Conservation (phyloP, 73 alveolate species). For the Paramecium tetraurelia region DNA sequence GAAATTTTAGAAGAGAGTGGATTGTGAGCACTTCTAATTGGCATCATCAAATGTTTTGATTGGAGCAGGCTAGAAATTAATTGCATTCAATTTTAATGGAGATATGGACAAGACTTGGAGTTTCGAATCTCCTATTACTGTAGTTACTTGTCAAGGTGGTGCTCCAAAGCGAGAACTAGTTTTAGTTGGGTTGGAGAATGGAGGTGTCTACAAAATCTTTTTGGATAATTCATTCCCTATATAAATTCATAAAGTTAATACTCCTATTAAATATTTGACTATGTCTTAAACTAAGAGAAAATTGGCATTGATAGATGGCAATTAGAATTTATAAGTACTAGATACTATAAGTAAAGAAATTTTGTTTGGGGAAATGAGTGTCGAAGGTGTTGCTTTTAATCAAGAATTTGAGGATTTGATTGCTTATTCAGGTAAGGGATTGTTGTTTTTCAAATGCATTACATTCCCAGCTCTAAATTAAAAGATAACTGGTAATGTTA, state of each 20-base stretch:
- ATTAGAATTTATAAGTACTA: conserved; percentile 18
- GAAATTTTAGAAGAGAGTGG: conserved; percentile 51
- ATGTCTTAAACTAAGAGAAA: conserved; percentile 32
- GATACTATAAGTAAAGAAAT: conserved; percentile 32
- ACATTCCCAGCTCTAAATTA: conserved; percentile 44
- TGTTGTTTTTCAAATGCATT: conserved; percentile 30
- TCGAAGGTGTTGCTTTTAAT: conserved; percentile 56
- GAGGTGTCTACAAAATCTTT: conserved; percentile 36
- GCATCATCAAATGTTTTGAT: conserved; percentile 38
- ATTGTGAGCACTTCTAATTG: background rate
- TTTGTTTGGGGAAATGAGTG: conserved; percentile 55
- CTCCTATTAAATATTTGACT: background rate
- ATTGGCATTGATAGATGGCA: conserved; percentile 54
- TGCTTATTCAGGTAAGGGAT: conserved; percentile 49
- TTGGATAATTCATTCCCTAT: conserved; percentile 60
- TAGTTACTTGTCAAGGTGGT: conserved; percentile 18
- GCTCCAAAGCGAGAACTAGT: conserved; percentile 27
- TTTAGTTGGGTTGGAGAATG: conserved; percentile 55
- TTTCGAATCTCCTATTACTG: conserved; percentile 36
- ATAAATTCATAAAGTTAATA: background rate
- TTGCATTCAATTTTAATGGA: conserved; percentile 47
- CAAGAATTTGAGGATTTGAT: conserved; percentile 57
- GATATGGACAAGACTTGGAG: conserved; percentile 60
- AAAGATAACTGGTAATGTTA: conserved; percentile 44
- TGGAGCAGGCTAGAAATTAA: conserved; percentile 3